phyloP scores from a whole-genome alignment of 257 asterid genomes.

The Salvia splendens region DNA sequence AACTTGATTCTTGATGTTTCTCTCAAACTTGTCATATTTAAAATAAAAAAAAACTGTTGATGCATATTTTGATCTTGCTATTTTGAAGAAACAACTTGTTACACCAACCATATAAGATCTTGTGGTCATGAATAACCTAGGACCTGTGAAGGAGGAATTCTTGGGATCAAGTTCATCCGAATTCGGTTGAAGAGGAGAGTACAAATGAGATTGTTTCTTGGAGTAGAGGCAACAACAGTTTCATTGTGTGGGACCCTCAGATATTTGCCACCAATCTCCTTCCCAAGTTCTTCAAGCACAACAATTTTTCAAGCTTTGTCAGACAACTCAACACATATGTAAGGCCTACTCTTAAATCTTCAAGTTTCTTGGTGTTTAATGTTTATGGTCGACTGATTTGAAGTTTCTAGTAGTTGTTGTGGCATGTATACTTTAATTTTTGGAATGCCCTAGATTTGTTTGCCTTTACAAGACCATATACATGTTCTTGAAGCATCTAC shows the following conservation, averaged over 20 bases:
- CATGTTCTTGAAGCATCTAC: constrained; percentile 30
- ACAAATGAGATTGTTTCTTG: constrained; percentile 62
- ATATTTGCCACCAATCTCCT: constrained; percentile 60
- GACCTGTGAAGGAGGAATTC: constrained; percentile 25
- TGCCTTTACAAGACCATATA: constrained; percentile 18
- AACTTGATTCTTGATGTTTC: constrained; percentile 17
- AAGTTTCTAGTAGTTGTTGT: neutral
- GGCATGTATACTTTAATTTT: neutral
- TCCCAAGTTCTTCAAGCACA: constrained; percentile 79
- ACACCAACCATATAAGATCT: neutral
- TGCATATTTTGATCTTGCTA: neutral
- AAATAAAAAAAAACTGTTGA: neutral
- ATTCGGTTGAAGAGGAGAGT: constrained; percentile 56
- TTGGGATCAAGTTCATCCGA: constrained; percentile 13
- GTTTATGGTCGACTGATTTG: neutral
- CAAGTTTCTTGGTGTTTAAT: neutral
- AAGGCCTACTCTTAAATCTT: constrained; percentile 28
- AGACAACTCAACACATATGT: constrained; percentile 81
- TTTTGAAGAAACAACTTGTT: neutral
- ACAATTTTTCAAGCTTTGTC: constrained; percentile 79
- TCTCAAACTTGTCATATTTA: neutral
- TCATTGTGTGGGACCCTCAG: constrained; percentile 70
- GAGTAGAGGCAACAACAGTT: constrained; percentile 70
- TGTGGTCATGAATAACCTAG: constrained; percentile 6
- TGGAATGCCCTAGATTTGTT: constrained; percentile 31